Conservation (phyloP, 352 stramenopile genomes). For the Phytophthora tentaculata region DNA sequence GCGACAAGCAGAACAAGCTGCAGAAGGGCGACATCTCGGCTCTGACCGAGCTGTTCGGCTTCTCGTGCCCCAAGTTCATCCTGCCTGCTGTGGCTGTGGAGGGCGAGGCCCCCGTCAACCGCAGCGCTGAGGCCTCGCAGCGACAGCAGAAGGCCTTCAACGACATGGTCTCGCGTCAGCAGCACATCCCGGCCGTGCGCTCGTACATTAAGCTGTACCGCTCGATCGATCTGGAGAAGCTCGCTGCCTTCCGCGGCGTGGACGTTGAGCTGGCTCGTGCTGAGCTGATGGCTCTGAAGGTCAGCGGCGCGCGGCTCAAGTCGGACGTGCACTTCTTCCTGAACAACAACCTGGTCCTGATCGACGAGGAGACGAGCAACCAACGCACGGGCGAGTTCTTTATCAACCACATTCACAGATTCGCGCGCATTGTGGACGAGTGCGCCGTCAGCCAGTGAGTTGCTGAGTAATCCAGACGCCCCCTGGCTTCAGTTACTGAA, state of each 20-base stretch:
- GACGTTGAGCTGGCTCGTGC: slow-evolving; percentile 70
- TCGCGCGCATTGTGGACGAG: slow-evolving; percentile 87
- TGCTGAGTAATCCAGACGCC: slow-evolving; percentile 10
- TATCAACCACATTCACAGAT: slow-evolving; percentile 90
- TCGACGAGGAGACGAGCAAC: slow-evolving; percentile 86
- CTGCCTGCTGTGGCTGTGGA: slow-evolving; percentile 75
- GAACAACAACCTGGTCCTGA: slow-evolving; percentile 75
- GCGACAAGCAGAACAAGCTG: slow-evolving; percentile 89
- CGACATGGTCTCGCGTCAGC: slow-evolving; percentile 89
- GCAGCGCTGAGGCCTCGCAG: slow-evolving; percentile 67
- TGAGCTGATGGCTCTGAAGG: slow-evolving; percentile 86
- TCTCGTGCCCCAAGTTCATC: slow-evolving; percentile 96
- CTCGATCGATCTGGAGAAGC: slow-evolving; percentile 94
- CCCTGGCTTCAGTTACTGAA: slow-evolving; percentile 18
- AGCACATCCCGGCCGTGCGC: slow-evolving; percentile 90
- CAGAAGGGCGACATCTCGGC: slow-evolving; percentile 82
- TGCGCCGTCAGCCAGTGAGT: slow-evolving; percentile 65
- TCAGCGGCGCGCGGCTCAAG: slow-evolving; percentile 66
- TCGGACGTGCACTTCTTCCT: slow-evolving; percentile 88
- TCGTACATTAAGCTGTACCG: slow-evolving; percentile 98
- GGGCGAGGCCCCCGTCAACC: slow-evolving; percentile 61
- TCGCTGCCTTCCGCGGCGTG: slow-evolving; percentile 91
- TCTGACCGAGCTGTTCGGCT: slow-evolving; percentile 92
- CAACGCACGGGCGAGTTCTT: slow-evolving; percentile 91
- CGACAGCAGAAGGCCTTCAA: slow-evolving; percentile 89